Conservation (phyloP, 2,329 filamentous ascomycete species). For the Teratosphaeria destructans region DNA sequence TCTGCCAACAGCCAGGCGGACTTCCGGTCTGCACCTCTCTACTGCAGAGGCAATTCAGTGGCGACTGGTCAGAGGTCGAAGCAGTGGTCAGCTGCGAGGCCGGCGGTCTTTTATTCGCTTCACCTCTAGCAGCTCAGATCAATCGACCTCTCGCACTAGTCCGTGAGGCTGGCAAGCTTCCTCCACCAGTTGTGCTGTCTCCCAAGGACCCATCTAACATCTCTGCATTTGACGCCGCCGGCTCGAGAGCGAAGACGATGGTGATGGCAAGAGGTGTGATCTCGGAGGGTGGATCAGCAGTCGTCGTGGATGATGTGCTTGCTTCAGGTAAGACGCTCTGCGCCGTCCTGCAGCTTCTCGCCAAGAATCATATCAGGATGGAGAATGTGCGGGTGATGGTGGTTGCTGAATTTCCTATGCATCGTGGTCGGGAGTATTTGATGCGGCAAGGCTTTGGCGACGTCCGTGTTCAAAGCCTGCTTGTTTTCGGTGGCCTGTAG, state of each 20-base stretch:
- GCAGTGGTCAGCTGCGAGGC: conserved; percentile 45
- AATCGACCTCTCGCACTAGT: conserved; percentile 29
- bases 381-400: conserved; percentile 43
- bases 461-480: conserved; percentile 42
- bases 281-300: conserved; percentile 31
- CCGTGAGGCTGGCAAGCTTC: too few relatives aligned
- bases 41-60: conserved; percentile 36
- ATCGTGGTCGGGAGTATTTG: conserved; percentile 42
- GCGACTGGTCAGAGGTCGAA: conserved; percentile 38
- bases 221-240: too few relatives aligned
- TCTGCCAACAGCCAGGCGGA: conserved; percentile 43
- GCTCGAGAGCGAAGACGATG: too few relatives aligned
- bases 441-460: conserved; percentile 39
- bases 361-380: conserved; percentile 30
- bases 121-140: conserved; percentile 37
- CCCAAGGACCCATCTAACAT: too few relatives aligned
- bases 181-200: too few relatives aligned
- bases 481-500: conserved; percentile 37
- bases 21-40: conserved; percentile 43
- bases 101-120: conserved; percentile 47
- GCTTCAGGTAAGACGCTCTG: conserved; percentile 39
- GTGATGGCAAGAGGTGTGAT: conserved; percentile 36
- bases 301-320: conserved; percentile 53
- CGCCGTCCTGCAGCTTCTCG: conserved; percentile 38
- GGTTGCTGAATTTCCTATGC: conserved; percentile 45